Conservation (phyloP, 2,329 filamentous ascomycete species). For the Sarocladium kiliense region DNA sequence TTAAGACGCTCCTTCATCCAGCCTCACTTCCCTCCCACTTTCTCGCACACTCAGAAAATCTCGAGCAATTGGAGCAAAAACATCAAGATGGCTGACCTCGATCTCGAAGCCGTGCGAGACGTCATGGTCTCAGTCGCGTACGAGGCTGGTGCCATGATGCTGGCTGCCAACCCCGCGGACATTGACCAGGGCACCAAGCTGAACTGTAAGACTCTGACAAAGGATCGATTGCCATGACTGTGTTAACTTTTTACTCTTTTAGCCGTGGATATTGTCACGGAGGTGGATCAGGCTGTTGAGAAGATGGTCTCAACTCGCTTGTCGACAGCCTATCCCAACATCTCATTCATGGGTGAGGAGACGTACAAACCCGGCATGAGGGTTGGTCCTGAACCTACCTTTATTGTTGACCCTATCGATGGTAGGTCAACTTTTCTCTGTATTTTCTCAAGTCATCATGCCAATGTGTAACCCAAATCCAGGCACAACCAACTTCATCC, state of each 20-base stretch:
- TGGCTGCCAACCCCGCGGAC: slow-evolving; percentile 53
- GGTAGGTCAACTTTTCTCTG: slow-evolving; percentile 32
- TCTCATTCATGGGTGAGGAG: slow-evolving; percentile 70
- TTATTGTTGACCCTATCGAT: slow-evolving; percentile 79
- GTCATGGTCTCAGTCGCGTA: slow-evolving; percentile 54
- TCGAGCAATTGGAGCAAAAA: too few species aligned
- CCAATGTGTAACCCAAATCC: not conserved
- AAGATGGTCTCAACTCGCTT: slow-evolving; percentile 53
- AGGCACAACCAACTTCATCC: slow-evolving; percentile 72
- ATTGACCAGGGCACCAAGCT: slow-evolving; percentile 56
- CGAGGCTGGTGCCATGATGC: slow-evolving; percentile 60
- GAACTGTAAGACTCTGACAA: slow-evolving; percentile 53
- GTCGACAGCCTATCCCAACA: slow-evolving; percentile 45
- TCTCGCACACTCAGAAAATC: not conserved
- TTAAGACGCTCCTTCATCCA: not conserved
- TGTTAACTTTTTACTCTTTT: too few species aligned
- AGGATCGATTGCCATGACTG: too few species aligned
- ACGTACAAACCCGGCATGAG: slow-evolving; percentile 63
- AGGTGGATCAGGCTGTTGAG: slow-evolving; percentile 62
- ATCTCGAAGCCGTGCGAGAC: slow-evolving; percentile 58
- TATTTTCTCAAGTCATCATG: not conserved
- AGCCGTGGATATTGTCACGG: slow-evolving; percentile 66
- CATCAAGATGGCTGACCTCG: slow-evolving; percentile 45
- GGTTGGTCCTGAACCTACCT: slow-evolving; percentile 64
- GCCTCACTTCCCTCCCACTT: not conserved